Conservation (phyloP, 192 early-diverging fungal genomes). For the Gamsiella multidivaricata region DNA sequence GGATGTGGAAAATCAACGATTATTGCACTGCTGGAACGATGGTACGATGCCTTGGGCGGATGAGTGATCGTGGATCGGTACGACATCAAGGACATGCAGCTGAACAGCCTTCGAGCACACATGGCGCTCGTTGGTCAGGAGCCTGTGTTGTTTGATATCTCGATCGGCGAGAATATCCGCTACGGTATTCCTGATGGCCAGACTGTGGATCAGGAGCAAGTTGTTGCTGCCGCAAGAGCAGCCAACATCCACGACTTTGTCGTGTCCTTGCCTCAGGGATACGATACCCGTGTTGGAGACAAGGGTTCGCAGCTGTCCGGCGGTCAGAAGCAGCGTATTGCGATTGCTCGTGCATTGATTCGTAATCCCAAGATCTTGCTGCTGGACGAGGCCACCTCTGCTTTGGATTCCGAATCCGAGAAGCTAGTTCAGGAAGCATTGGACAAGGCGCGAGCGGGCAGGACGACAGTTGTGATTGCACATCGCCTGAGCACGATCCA, state of each 20-base stretch:
- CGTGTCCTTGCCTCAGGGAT: constrained; percentile 60
- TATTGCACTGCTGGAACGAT: constrained; percentile 68
- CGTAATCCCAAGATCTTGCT: constrained; percentile 72
- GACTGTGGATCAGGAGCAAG: constrained; percentile 54
- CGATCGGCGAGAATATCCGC: constrained; percentile 61
- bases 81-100: constrained; percentile 58
- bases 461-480: constrained; percentile 80
- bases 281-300: constrained; percentile 69
- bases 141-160: constrained; percentile 46
- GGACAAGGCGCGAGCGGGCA: constrained; percentile 68
- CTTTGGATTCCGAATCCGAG: constrained; percentile 82
- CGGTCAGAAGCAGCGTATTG: constrained; percentile 76
- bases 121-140: constrained; percentile 65
- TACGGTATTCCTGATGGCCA: constrained; percentile 60
- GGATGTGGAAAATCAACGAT: constrained; percentile 77
- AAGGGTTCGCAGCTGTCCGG: constrained; percentile 68
- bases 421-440: constrained; percentile 80
- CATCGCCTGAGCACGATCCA: constrained; percentile 87
- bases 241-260: constrained; percentile 68
- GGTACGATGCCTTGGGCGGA: constrained; percentile 64
- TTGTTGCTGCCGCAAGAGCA: constrained; percentile 56
- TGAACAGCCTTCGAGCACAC: constrained; percentile 53
- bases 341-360: constrained; percentile 76
- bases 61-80: constrained; percentile 53
- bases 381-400: constrained; percentile 84